phyloP scores from a whole-genome alignment of 1,139 yeast genomes.

The Saccharomyces hybrid region DNA sequence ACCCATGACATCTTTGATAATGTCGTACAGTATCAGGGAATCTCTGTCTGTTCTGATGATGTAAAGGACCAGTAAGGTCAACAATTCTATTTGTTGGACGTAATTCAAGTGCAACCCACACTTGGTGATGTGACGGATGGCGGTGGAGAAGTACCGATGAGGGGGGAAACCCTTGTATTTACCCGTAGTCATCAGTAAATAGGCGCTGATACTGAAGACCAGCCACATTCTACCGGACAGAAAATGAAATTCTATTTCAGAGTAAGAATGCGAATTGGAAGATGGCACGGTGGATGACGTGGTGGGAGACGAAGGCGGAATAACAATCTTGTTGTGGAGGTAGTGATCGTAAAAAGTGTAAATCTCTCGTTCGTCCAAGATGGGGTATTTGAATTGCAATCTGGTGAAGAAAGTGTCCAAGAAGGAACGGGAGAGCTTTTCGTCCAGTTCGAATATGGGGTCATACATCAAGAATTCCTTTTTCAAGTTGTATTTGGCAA shows the following conservation, averaged over 20 bases:
- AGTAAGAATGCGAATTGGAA: constrained; percentile 18
- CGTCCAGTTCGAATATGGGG: constrained; percentile 43
- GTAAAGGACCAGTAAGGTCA: constrained; percentile 43
- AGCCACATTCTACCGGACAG: constrained; percentile 46
- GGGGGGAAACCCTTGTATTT: constrained; percentile 46
- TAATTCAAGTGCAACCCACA: constrained; percentile 35
- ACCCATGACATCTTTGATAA: constrained; percentile 44
- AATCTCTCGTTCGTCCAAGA: constrained; percentile 42
- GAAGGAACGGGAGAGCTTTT: constrained; percentile 38
- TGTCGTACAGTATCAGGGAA: constrained; percentile 43
- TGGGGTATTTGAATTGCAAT: constrained; percentile 45
- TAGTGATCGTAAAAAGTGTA: constrained; percentile 41
- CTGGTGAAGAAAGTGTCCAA: constrained; percentile 45
- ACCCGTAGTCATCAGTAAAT: constrained; percentile 44
- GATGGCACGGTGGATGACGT: neutral
- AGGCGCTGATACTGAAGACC: constrained; percentile 43
- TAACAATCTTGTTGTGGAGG: constrained; percentile 31
- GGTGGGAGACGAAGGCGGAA: neutral
- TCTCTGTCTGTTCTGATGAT: constrained; percentile 52
- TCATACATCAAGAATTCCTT: constrained; percentile 36
- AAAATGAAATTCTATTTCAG: constrained; percentile 39
- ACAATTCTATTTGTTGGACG: constrained; percentile 42
- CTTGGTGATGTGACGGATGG: constrained; percentile 45
- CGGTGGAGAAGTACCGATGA: constrained; percentile 44
- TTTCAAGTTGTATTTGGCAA: constrained; percentile 38